Evolutionary conservation across 1,284 basidiomycete species (phyloP).

Genomic region (Leccinum fallax): DNA sequence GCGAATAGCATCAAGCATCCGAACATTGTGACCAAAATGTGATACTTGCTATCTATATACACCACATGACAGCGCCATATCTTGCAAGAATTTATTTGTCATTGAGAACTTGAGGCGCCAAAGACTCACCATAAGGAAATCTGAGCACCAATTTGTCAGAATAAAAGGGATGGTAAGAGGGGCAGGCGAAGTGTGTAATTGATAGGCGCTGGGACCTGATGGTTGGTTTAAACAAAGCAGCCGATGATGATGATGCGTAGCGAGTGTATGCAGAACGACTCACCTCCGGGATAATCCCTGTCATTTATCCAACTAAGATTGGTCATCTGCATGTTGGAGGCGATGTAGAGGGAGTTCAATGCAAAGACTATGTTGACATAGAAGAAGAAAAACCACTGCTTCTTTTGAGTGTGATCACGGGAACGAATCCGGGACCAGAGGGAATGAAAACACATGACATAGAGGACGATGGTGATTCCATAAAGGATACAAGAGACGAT

Average conservation of each 20-base stretch:
- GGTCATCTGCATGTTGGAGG: constrained; percentile 28
- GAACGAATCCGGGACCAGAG: constrained; percentile 30
- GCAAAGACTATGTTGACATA: constrained; percentile 37
- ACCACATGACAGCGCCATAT: constrained; percentile 40
- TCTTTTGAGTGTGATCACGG: constrained; percentile 12
- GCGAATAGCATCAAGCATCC: constrained; percentile 28
- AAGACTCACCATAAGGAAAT: too few relatives aligned
- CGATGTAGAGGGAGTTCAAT: constrained; percentile 35
- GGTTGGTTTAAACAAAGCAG: background rate
- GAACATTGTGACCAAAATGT: constrained; percentile 18
- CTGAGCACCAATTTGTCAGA: too few relatives aligned
- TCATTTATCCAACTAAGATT: constrained; percentile 39
- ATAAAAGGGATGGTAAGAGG: too few relatives aligned
- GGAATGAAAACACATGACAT: constrained; percentile 30
- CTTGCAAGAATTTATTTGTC: constrained; percentile 19
- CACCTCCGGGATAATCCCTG: constrained; percentile 40
- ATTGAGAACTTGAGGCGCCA: too few relatives aligned
- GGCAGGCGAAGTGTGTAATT: too few relatives aligned
- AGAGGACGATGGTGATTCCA: constrained; percentile 32
- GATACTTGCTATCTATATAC: constrained; percentile 33
- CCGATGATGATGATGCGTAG: background rate
- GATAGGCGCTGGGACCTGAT: constrained; percentile 29
- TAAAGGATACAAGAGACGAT: constrained; percentile 33
- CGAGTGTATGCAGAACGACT: background rate
- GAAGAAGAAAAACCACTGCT: constrained; percentile 29